Percentiles rank a stretch among this genome's conserved stretches.
phyloP scores from a whole-genome alignment of 768 basidiomycete genomes.

The Gautieria morchelliformis region DNA sequence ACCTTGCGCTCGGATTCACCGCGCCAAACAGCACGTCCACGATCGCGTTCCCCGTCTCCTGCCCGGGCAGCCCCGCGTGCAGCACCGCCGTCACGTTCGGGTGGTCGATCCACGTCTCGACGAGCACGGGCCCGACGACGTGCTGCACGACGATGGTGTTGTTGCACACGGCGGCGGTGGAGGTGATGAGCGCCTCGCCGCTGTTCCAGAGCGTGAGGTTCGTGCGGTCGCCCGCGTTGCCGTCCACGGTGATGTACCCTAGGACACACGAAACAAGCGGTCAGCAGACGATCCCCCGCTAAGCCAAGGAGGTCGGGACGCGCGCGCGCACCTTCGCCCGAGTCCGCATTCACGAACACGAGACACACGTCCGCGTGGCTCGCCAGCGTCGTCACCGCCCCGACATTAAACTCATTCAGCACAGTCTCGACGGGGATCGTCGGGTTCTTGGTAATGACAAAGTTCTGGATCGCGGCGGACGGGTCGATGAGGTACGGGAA shows the following conservation, averaged over 20 bases:
- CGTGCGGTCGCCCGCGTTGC: constrained; percentile 48
- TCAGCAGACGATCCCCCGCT: too few species aligned
- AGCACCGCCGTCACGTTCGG: constrained; percentile 40
- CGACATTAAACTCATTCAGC: constrained; percentile 9
- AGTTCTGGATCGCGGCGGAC: constrained; percentile 10
- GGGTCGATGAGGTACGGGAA: constrained; percentile 18
- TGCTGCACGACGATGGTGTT: constrained; percentile 79
- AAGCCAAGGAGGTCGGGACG: too few species aligned
- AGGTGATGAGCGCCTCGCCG: constrained; percentile 53
- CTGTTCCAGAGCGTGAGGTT: constrained; percentile 41
- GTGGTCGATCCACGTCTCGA: constrained; percentile 66
- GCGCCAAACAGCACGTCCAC: constrained; percentile 62
- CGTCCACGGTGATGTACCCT: constrained; percentile 48
- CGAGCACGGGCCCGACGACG: constrained; percentile 60
- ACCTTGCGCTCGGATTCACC: constrained; percentile 56
- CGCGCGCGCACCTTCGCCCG: constrained; percentile 49
- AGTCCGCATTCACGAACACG: constrained; percentile 77
- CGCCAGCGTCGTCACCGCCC: constrained; percentile 18
- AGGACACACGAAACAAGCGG: not conserved
- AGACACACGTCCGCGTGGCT: constrained; percentile 52
- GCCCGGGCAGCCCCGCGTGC: constrained; percentile 51
- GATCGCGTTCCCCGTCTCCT: constrained; percentile 65
- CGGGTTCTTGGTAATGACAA: not conserved
- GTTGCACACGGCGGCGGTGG: constrained; percentile 39
- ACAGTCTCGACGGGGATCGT: constrained; percentile 5